phyloP scores from a whole-genome alignment of 345 rosid species.

The Populus davidiana region DNA sequence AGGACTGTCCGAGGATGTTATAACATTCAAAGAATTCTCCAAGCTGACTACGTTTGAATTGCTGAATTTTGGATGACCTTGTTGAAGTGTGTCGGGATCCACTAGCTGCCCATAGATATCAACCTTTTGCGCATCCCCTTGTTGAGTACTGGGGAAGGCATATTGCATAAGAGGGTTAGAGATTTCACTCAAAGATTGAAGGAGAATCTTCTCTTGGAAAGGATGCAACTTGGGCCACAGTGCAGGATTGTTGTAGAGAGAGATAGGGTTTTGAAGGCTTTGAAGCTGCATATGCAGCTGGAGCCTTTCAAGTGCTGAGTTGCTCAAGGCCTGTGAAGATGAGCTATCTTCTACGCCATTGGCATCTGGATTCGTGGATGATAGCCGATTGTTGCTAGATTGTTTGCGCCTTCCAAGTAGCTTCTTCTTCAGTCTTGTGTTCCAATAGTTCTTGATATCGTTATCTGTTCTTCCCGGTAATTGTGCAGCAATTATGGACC shows the following conservation, averaged over 20 bases:
- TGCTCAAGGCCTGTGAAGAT: conserved; percentile 51
- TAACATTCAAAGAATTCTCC: conserved; percentile 20
- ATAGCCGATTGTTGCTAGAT: conserved; percentile 29
- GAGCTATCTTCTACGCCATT: conserved; percentile 26
- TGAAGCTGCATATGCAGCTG: conserved; percentile 95
- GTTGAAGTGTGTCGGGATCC: conserved; percentile 16
- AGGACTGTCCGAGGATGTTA: conserved; percentile 15
- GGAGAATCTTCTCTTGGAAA: conserved; percentile 41
- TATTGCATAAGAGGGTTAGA: conserved; percentile 20
- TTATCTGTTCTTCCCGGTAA: conserved; percentile 98
- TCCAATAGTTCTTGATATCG: conserved; percentile 96
- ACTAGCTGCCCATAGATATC: conserved; percentile 12
- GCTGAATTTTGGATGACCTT: conserved; percentile 16
- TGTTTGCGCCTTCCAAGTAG: conserved; percentile 80
- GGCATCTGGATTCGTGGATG: conserved; percentile 16
- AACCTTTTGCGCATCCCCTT: conserved; percentile 18
- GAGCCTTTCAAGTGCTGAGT: conserved; percentile 79
- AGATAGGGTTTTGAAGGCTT: conserved; percentile 55
- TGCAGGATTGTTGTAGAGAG: conserved; percentile 58
- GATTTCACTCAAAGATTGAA: conserved; percentile 35
- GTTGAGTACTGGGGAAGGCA: conserved; percentile 17
- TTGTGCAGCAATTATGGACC: conserved; percentile 99
- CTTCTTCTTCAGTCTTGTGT: conserved; percentile 93
- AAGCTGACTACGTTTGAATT: conserved; percentile 12
- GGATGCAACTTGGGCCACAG: conserved; percentile 81